phyloP scores from a whole-genome alignment of 2,329 filamentous ascomycete genomes.

The Domatiomyces globalis region DNA sequence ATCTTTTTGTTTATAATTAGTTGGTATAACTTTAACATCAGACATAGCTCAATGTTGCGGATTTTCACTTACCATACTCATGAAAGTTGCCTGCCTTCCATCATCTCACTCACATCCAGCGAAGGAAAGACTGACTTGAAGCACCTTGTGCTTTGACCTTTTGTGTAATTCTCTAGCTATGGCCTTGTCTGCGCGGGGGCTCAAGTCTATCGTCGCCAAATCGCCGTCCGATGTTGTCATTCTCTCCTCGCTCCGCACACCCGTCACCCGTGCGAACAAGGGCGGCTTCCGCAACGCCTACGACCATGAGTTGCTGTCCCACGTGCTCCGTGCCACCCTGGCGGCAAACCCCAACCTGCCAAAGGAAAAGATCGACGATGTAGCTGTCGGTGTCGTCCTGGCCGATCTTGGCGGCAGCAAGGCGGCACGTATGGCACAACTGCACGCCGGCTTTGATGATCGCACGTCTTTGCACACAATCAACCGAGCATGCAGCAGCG shows the following conservation, averaged over 20 bases:
- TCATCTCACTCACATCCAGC: too few species aligned
- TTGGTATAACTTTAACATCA: too few species aligned
- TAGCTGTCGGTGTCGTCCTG: conserved; percentile 76
- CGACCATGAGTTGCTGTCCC: conserved; percentile 69
- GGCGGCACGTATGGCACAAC: conserved; percentile 78
- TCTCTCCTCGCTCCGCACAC: conserved; percentile 78
- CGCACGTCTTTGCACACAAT: conserved; percentile 69
- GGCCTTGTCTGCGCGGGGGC: conserved; percentile 43
- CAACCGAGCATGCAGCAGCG: conserved; percentile 73
- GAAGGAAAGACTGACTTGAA: too few species aligned
- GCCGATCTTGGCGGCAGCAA: conserved; percentile 84
- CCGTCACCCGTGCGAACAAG: conserved; percentile 69
- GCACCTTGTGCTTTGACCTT: too few species aligned
- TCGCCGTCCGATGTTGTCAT: conserved; percentile 71
- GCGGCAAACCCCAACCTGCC: conserved; percentile 59
- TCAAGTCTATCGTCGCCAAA: conserved; percentile 65
- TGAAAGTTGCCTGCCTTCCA: too few species aligned
- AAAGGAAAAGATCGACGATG: conserved; percentile 57
- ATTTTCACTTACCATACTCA: too few species aligned
- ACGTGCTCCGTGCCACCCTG: conserved; percentile 52
- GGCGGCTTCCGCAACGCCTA: conserved; percentile 76
- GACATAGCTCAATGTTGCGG: too few species aligned
- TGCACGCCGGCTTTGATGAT: conserved; percentile 64
- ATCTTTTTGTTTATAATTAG: too few species aligned
- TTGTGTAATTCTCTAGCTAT: conserved; percentile 20